Base-by-base conservation (phyloP, 108 stramenopile genomes). In the Cyclotella kingstonii region DNA sequence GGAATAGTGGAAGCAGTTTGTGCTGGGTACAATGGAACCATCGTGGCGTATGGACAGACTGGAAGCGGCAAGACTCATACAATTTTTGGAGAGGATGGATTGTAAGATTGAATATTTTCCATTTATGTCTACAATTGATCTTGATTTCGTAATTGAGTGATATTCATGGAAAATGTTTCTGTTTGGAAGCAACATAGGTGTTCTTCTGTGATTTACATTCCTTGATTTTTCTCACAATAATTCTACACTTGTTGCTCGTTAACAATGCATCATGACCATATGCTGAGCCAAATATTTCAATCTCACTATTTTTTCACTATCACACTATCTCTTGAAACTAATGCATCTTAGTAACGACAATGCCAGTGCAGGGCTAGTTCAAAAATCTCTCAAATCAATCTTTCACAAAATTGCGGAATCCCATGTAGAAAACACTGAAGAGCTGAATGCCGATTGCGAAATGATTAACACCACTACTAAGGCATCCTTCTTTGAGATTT, bases 401-500 rank as follows among this genome's bases (percentile, higher is more conserved):
- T 77, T 70, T 49, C 27, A 66, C 11, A 72, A 72, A 29, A 72
- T 77, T 26, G 35, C 61, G 10, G 23, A 44, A 18, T 36, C 26
- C 1, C 52, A 26, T 15, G 11, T 34, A 5, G 30, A 36, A 9
- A 36, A 3, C 2, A 0, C 15, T 12, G 66, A n/a, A 46, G 55
- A 14, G 8, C 4, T 31, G 0, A 57, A 52, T 15, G 44, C 68
- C 28, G 26, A 58, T 19, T 41, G 60, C 8, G 53, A 41, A 3
- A 38, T 41, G 3, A 61, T 80, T 65, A 64, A 62, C 23, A 54
- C 63, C 7, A 78, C 66, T 31, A 63, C 66, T 36, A 67, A 71
- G 48, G 77, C 70, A 14, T 70, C 69, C 51, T 78, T 77, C 60
- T 72, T 67, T 26, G 76, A 81, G 61, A 81, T 81, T 11, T 81